A percentile compares a stretch with the other conserved stretches of the same genome.
phyloP scores from a whole-genome alignment of 495 filamentous ascomycete genomes.

The Pseudomonodictys pantanalensis region DNA sequence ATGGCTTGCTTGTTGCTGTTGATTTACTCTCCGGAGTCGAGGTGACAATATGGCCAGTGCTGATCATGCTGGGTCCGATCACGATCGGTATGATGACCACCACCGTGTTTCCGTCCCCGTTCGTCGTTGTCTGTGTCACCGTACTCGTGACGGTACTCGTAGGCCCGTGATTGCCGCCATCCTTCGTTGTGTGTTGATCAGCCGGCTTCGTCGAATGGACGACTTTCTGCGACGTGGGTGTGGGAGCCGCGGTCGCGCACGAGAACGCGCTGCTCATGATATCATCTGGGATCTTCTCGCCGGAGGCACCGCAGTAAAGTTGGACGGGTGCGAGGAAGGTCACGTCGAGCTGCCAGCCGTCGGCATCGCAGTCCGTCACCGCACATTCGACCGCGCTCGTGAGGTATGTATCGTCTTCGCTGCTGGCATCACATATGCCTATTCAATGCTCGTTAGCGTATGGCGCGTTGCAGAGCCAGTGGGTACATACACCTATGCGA shows the following conservation, averaged over 20 bases:
- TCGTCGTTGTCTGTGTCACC: constrained; percentile 16
- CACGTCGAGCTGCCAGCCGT: background rate
- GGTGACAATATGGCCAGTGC: constrained; percentile 4
- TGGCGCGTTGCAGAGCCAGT: background rate
- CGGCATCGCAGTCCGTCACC: background rate
- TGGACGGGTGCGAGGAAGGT: constrained; percentile 12
- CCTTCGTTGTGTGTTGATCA: background rate
- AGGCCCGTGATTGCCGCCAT: background rate
- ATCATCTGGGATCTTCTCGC: constrained; percentile 7
- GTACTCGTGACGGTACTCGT: constrained; percentile 8
- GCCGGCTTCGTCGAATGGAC: constrained; percentile 9
- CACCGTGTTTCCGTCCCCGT: constrained; percentile 15
- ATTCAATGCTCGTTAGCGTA: background rate
- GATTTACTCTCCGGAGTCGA: constrained; percentile 3
- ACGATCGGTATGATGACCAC: constrained; percentile 14
- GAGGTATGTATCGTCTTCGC: constrained; percentile 11
- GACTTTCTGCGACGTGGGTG: constrained; percentile 1
- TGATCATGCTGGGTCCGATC: constrained; percentile 12
- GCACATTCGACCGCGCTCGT: background rate
- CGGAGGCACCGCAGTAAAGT: constrained; percentile 5
- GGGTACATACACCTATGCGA: constrained; percentile 7
- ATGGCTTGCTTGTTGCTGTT: background rate
- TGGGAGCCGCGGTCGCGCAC: background rate
- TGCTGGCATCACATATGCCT: constrained; percentile 22
- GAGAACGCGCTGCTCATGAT: constrained; percentile 12